These are phyloP conservation scores for Paramecium primaurelia DNA, from an alignment of 73 alveolate species.

Conservation along the genomic window DNA sequence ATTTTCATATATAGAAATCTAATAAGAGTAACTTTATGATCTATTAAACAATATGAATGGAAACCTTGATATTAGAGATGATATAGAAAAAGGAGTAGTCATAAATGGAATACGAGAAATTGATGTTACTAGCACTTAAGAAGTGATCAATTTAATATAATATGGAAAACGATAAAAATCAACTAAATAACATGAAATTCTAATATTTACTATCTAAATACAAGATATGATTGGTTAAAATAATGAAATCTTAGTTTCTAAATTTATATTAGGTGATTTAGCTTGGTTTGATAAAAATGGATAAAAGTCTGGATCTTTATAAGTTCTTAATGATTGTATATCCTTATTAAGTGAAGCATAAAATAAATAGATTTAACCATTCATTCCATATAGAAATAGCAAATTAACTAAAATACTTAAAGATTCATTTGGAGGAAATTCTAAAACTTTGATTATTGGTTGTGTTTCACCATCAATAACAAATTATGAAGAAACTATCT, in stretches of 20 bases:
- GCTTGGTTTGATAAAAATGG: background rate
- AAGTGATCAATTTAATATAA: background rate
- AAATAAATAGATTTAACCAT: slow-evolving; percentile 5
- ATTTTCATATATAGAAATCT: slow-evolving; percentile 4
- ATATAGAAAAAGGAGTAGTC: background rate
- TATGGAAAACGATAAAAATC: background rate
- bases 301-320: background rate
- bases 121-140: slow-evolving; percentile 24
- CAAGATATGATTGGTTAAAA: background rate
- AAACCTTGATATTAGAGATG: background rate
- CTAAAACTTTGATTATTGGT: slow-evolving; percentile 77
- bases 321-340: background rate
- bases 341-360: background rate
- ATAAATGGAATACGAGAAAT: slow-evolving; percentile 9
- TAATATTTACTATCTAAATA: background rate
- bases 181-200: background rate
- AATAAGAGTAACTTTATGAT: background rate
- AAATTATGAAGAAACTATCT: slow-evolving; percentile 76
- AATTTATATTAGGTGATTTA: slow-evolving; percentile 17
- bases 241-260: background rate
- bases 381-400: slow-evolving; percentile 41
- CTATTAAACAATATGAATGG: background rate
- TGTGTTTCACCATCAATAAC: slow-evolving; percentile 75
- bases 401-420: slow-evolving; percentile 20
- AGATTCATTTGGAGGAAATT: slow-evolving; percentile 87